Evolutionary conservation across 2,329 filamentous ascomycete genomes (phyloP), one percentile per base, ranked within the genome.

Genomic region (Purpureocillium lavendulum): DNA sequence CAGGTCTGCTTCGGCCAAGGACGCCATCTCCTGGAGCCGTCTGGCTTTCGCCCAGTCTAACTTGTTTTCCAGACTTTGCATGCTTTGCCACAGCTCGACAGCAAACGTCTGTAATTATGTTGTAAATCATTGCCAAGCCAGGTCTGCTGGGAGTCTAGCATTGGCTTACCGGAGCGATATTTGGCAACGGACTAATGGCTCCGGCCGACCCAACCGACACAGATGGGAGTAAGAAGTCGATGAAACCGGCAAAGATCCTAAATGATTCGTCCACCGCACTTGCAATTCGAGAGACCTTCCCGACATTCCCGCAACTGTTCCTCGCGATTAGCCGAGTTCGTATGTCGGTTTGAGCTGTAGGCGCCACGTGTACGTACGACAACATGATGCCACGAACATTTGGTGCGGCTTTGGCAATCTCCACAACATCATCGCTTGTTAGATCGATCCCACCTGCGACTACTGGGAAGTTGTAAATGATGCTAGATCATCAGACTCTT

Each of bases 201-300:
- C 33, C 33, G 11, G 18, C 9, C 9, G 33, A 35, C 4, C 33
- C 33, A 13, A 35, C 33, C 14, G 16, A 4, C 2, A 35, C 15
- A n/a, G 33, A 35, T 26, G 33, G 33, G 16, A 35, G 33, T 9
- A 35, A 17, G 28, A 35, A 24, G 33, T 35, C 33, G 15, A 35
- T 26, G 12, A 35, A 26, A 5, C 33, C 33, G 4, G 33, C 33
- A 7, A 35, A 13, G 5, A 17, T 35, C n/a, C 18, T 26, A 24
- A 35, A 35, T 4, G 16, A 24, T 10, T 35, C 28, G 15, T 35
- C 33, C 4, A 35, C 16, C 7, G 24, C 4, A 13, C 12, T 35
- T 26, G 33, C 24, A n/a, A 35, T 24, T 12, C 33, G 9, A 1
- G 33, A 21, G 8, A 35, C 13, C 15, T 35, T 35, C 11, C 33